phyloP scores from a whole-genome alignment of 169 alveolate genomes.

The Eimeria mitis region DNA sequence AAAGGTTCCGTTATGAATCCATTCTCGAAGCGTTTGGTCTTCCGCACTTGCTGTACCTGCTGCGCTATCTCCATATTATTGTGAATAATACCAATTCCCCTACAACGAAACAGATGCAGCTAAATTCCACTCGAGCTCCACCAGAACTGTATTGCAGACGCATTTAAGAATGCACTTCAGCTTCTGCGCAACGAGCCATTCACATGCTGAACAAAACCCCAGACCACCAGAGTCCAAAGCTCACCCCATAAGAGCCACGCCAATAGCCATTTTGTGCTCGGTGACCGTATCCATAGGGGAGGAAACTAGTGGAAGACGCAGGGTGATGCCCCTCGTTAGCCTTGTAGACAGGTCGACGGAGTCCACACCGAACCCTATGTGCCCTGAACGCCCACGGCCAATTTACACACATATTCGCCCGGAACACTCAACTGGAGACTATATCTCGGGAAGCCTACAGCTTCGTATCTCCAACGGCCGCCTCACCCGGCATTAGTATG shows the following conservation, averaged over 20 bases:
- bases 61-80: slow-evolving; percentile 92
- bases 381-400: slow-evolving; percentile 81
- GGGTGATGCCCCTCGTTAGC: slow-evolving; percentile 88
- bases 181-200: background rate
- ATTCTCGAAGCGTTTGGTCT: slow-evolving; percentile 94
- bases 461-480: background rate
- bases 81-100: slow-evolving; percentile 97
- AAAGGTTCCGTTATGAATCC: slow-evolving; percentile 95
- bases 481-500: slow-evolving; percentile 93
- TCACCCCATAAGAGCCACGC: slow-evolving; percentile 93
- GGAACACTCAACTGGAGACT: background rate
- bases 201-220: background rate
- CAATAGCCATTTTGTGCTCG: slow-evolving; percentile 96
- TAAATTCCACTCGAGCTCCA: background rate
- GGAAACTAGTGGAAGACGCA: slow-evolving; percentile 94
- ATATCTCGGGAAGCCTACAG: too few relatives aligned
- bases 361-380: slow-evolving; percentile 89
- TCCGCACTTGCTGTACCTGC: slow-evolving; percentile 91
- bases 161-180: background rate
- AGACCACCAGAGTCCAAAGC: background rate
- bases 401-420: background rate
- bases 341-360: slow-evolving; percentile 89
- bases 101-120: background rate
- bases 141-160: background rate
- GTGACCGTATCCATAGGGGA: slow-evolving; percentile 98